Base-by-base conservation (phyloP, 495 filamentous ascomycete genomes). In the Xylaria curta region DNA sequence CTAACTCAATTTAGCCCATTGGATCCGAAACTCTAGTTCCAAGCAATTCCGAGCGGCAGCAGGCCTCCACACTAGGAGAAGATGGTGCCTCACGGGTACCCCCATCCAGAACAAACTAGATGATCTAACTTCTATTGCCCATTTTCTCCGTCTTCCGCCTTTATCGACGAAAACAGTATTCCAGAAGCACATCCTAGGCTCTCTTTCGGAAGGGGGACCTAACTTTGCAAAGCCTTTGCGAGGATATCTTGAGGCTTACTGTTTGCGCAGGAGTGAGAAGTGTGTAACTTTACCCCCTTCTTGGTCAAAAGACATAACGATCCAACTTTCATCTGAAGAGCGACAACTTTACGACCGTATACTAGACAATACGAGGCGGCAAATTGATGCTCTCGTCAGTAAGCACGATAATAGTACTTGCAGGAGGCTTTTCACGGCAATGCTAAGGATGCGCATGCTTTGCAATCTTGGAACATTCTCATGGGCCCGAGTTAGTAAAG, bases 81-180 rank as follows among this genome's bases (percentile, higher is more conserved):
- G 92, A 36, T 95, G 93, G 93, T 92, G 93, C 6, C 91, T 95
- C 2, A 95, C 93, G 3, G 92, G 93, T 31, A 93, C 91, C 0
- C 90, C 92, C 0, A 89, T 92, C 28, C 90, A 93, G 76, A 95
- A 95, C 72, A 87, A 89, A n/a, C 85, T 95, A 6, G 92, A 94
- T 31, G 93, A 95, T 76, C 82, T 95, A 2, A 86, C 89, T 28
- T 91, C 93, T 12, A 82, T 95, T 19, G 89, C 92, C 70, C 91
- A 89, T 60, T 95, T 95, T 72, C 82, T 95, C 3, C 86, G 88
- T 2, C 79, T 95, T n/a, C 84, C 85, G 66, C 92, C 93, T 12
- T 6, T 65, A 24, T 65, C 62, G 15, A 65, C 40, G 3, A 47
- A 10, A 33, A 21, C 12, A 3, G 40, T 12, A 19, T 66, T 66